Evolutionary conservation across 345 rosid genomes (phyloP).

Genomic region (Hevea brasiliensis): DNA sequence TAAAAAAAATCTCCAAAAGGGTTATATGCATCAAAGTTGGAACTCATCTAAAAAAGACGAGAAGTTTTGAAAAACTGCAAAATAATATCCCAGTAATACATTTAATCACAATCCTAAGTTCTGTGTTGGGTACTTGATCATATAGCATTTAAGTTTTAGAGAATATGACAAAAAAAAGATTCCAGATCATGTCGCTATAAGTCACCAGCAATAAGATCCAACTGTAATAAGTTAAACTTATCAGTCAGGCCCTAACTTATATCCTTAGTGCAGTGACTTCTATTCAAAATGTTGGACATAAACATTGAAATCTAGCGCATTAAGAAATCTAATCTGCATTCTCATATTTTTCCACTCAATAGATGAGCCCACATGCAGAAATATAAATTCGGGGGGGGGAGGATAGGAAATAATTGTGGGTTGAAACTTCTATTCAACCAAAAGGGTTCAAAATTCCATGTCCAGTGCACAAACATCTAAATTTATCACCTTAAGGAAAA

Average conservation of each 20-base stretch:
- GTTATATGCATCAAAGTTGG: not conserved
- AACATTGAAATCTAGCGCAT: not conserved
- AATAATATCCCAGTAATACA: not conserved
- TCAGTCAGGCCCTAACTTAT: not conserved
- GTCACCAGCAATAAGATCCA: not conserved
- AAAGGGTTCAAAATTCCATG: not conserved
- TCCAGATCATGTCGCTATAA: not conserved
- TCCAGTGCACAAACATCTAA: not conserved
- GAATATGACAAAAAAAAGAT: not conserved
- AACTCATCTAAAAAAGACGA: not conserved
- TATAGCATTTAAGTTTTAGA: not conserved
- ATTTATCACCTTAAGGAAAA: not conserved
- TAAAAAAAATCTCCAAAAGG: not conserved
- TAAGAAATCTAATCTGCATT: not conserved
- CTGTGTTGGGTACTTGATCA: not conserved
- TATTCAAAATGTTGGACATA: not conserved
- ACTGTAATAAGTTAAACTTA: not conserved
- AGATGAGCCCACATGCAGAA: not conserved
- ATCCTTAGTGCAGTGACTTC: not conserved
- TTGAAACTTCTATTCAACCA: constrained; percentile 6
- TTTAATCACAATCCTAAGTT: not conserved
- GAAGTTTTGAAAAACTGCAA: not conserved
- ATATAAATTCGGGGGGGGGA: not conserved
- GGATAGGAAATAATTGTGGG: not conserved
- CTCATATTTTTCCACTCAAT: not conserved